Evolutionary conservation across 2,329 filamentous ascomycete species (phyloP).

Genomic region (Colletotrichum sp.): DNA sequence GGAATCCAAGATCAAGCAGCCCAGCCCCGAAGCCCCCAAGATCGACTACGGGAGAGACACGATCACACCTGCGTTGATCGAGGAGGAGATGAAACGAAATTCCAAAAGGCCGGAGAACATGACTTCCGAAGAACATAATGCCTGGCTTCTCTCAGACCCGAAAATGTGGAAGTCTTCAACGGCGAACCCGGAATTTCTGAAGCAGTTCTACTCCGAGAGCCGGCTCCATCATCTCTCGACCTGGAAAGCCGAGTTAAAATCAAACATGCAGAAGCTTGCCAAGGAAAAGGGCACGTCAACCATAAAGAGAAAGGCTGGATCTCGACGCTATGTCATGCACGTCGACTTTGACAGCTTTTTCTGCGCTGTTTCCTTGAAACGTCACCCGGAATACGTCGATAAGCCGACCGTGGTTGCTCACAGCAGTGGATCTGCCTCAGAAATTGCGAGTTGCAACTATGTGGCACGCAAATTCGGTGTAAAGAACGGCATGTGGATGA

Average conservation of each 20-base stretch:
- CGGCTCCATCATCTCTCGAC: conserved; percentile 92
- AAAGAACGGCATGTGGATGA: conserved; percentile 99
- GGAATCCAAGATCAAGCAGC: neutral
- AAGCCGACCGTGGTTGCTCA: conserved; percentile 92
- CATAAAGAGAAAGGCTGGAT: conserved; percentile 60
- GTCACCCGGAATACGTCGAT: conserved; percentile 73
- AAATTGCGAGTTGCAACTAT: conserved; percentile 98
- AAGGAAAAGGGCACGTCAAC: conserved; percentile 63
- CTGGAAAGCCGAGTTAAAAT: conserved; percentile 95
- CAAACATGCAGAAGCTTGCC: conserved; percentile 81
- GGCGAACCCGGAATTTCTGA: conserved; percentile 89
- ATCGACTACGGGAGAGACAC: neutral
- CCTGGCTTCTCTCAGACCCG: conserved; percentile 81
- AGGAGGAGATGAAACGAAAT: neutral
- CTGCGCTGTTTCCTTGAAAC: conserved; percentile 85
- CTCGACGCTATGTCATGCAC: conserved; percentile 85
- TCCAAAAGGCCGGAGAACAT: conserved; percentile 59
- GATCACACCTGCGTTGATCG: neutral
- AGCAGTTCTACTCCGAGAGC: conserved; percentile 95
- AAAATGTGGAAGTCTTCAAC: conserved; percentile 87
- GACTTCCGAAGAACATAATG: conserved; percentile 94
- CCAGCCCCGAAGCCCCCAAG: neutral
- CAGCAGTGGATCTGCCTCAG: conserved; percentile 81
- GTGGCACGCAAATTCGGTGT: conserved; percentile 83
- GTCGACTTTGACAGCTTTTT: conserved; percentile 99